Conservation (phyloP, 345 rosid genomes). For the Corchorus olitorius region DNA sequence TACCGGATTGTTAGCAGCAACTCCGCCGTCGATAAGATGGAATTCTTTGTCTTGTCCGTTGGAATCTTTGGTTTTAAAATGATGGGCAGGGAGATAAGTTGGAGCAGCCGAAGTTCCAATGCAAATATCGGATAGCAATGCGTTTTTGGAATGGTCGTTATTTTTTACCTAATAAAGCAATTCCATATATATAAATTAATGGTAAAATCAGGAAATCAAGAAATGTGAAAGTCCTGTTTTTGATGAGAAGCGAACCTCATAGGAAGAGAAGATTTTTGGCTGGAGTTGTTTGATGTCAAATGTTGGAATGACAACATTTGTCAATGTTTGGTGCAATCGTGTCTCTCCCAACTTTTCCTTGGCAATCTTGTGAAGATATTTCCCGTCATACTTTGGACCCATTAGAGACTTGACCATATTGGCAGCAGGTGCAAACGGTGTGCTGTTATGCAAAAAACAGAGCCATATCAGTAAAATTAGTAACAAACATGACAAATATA, state of each 20-base stretch:
- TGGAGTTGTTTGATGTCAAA: conserved; percentile 50
- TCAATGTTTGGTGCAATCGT: conserved; percentile 33
- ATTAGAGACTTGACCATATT: conserved; percentile 25
- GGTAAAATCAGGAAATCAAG: background rate
- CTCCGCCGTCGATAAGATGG: conserved; percentile 66
- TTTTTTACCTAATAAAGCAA: conserved; percentile 31
- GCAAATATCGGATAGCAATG: conserved; percentile 51
- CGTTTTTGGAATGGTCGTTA: conserved; percentile 34
- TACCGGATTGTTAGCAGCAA: conserved; percentile 76
- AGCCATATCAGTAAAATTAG: background rate
- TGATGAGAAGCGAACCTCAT: conserved; percentile 25
- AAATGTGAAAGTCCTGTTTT: background rate
- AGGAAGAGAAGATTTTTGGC: conserved; percentile 51
- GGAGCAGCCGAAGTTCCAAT: conserved; percentile 59
- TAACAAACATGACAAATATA: no score
- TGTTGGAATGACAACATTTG: conserved; percentile 51
- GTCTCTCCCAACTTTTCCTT: conserved; percentile 42
- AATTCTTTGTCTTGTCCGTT: conserved; percentile 29
- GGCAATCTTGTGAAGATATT: conserved; percentile 33
- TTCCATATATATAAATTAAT: background rate
- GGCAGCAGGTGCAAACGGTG: background rate
- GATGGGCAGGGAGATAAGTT: conserved; percentile 53
- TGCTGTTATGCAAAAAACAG: background rate
- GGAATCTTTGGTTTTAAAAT: conserved; percentile 33
- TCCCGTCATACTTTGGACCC: conserved; percentile 51